Percentiles rank a stretch among this genome's conserved stretches.
phyloP scores from a whole-genome alignment of 2,329 filamentous ascomycete genomes.

The Pestalotiopsis sp. region DNA sequence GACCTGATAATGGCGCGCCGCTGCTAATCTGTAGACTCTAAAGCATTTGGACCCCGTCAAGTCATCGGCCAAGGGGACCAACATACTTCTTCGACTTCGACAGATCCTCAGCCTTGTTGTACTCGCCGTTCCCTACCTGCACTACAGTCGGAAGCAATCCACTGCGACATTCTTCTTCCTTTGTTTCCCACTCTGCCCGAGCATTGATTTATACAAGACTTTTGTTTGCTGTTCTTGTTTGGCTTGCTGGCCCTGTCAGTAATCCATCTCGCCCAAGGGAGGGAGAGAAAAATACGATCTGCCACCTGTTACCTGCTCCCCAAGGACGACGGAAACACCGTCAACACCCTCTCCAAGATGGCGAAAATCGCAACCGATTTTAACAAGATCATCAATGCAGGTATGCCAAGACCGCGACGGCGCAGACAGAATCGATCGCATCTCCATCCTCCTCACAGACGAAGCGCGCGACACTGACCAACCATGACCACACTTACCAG shows the following conservation, averaged over 20 bases:
- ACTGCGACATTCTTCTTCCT: background rate
- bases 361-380: conserved; percentile 50
- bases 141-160: no score
- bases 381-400: conserved; percentile 57
- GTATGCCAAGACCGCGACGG: conserved; percentile 33
- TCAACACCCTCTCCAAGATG: conserved; percentile 30
- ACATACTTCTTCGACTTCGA: no score
- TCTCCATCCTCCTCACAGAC: conserved; percentile 3
- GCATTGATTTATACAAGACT: background rate
- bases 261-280: background rate
- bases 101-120: no score
- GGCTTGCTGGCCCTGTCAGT: no score
- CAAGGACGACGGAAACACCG: background rate
- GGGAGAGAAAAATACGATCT: background rate
- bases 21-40: background rate
- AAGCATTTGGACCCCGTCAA: background rate
- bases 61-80: background rate
- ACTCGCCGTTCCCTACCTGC: no score
- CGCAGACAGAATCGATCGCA: background rate
- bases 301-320: background rate
- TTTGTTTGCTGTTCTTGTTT: background rate
- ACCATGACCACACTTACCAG: conserved; percentile 35
- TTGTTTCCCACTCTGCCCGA: background rate
- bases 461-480: background rate
- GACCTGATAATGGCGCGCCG: background rate